These are phyloP conservation scores for Vigna mungo DNA, from an alignment of 306 rosid species.

Conservation along the genomic window DNA sequence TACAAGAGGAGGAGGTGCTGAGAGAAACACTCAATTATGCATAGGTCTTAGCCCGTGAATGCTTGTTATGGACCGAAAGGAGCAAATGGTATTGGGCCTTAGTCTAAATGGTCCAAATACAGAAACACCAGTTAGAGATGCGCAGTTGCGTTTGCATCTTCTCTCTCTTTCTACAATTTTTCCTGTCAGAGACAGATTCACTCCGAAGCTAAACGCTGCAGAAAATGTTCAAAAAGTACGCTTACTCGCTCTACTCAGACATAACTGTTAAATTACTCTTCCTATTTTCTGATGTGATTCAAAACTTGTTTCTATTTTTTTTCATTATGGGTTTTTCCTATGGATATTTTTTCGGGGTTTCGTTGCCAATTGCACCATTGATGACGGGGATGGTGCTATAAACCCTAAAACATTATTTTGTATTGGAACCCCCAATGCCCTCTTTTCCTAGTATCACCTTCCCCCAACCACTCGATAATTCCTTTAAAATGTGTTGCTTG, in stretches of 20 bases:
- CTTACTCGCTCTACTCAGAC: neutral
- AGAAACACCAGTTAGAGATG: neutral
- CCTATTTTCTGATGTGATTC: slow-evolving; percentile 18
- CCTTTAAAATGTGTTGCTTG: neutral
- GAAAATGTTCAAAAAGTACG: slow-evolving; percentile 61
- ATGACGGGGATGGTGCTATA: neutral
- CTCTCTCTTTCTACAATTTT: slow-evolving; percentile 27
- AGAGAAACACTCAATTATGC: no score
- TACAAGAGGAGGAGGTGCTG: no score
- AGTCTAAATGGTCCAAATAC: slow-evolving; percentile 28
- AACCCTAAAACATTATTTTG: slow-evolving; percentile 37
- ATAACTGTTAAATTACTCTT: neutral
- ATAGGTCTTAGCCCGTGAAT: neutral
- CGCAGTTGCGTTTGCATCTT: slow-evolving; percentile 42
- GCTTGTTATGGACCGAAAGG: neutral
- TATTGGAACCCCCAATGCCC: slow-evolving; percentile 3
- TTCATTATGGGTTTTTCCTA: no score
- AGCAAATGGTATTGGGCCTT: neutral
- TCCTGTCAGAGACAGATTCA: slow-evolving; percentile 32
- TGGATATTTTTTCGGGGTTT: neutral
- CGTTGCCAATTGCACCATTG: slow-evolving; percentile 24
- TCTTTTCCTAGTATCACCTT: neutral
- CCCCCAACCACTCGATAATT: neutral
- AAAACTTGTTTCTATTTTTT: neutral
- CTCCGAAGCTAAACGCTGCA: slow-evolving; percentile 36